Base-by-base conservation (phyloP, 1,284 basidiomycete species). In the Kalmanozyma brasiliensis region DNA sequence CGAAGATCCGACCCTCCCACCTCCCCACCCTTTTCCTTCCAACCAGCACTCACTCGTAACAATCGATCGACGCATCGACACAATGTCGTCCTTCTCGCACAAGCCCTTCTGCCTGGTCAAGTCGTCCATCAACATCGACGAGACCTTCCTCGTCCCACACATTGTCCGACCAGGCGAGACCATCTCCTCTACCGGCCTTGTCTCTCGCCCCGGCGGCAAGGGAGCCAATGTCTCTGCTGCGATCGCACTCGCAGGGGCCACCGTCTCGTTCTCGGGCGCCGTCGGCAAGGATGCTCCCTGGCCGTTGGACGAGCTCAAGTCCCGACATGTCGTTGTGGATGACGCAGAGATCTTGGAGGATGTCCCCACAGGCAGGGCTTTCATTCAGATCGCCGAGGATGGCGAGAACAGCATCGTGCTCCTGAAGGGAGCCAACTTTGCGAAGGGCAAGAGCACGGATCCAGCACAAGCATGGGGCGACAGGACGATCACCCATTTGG, bases 401-500 rank as follows among this genome's bases (percentile, higher is more conserved):
- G 80, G 80, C 8, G 80, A 82, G 53, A 82, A 82, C 60, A 70
- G 66, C 32, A 82, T 82, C 49, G 77, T 82, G 4, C 65, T 82
- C 9, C 58, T 80, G 20, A 73, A 76, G 26, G 80, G 80, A 0
- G 80, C 78, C 47, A 82, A 82, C 52, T 78, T 60, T 47, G 53
- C 63, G 29, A 62, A 52, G 7, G 53, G 59, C 22, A 49, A 42
- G 26, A 56, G 66, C 11, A 46, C 52, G 2, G 67, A 75, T 37
- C 70, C 74, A n/a, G 34, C 23, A 9, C 35, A 37, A 14, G 47
- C 66, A 3, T 74, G 45, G 53, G 13, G 20, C 34, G 35, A 41
- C n/a, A 24, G 60, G 16, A 35, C 23, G n/a, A 55, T 65, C 14
- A 83, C 85, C 16, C 85, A 86, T 66, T 77, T 87, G 6, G 79